Evolutionary conservation across 768 basidiomycete genomes (phyloP).

Genomic region (Tylopilus plumbeoviolaceoides): DNA sequence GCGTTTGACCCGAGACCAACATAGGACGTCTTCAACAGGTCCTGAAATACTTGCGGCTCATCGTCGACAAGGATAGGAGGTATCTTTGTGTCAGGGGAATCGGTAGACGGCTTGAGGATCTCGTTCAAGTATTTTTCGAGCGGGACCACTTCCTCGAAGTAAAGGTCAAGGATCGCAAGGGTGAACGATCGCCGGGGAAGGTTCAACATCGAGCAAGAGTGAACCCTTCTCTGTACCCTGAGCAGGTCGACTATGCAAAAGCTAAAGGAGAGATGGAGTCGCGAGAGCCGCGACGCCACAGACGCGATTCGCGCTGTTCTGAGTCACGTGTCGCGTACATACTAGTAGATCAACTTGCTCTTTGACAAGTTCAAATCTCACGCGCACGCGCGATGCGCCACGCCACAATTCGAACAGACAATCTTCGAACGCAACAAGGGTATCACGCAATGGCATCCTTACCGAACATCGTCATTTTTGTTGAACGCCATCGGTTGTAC

Average conservation of each 20-base stretch:
- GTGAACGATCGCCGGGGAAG: slow-evolving; percentile 15
- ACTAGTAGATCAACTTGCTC: too few species aligned
- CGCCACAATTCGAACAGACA: too few species aligned
- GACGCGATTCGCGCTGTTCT: too few species aligned
- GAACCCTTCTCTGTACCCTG: neutral
- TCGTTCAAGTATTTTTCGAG: slow-evolving; percentile 38
- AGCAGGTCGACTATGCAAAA: neutral
- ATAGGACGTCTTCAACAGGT: slow-evolving; percentile 44
- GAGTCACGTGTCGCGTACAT: too few species aligned
- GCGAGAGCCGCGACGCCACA: too few species aligned
- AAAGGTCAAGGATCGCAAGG: slow-evolving; percentile 37
- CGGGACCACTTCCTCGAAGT: slow-evolving; percentile 40
- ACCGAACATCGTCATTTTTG: neutral
- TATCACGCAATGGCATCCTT: too few species aligned
- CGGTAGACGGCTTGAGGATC: slow-evolving; percentile 27
- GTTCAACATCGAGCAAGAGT: slow-evolving; percentile 1
- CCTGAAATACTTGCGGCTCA: slow-evolving; percentile 30
- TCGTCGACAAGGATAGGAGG: neutral
- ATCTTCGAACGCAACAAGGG: too few species aligned
- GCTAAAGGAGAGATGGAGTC: too few species aligned
- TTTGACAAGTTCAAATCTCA: too few species aligned
- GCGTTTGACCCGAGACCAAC: slow-evolving; percentile 37
- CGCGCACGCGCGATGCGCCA: too few species aligned
- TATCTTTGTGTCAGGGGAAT: slow-evolving; percentile 12
- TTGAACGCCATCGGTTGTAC: neutral